Evolutionary conservation across 371 early-diverging fungal genomes (phyloP), one percentile per base, ranked within the genome.

Genomic region (Mucor plumbeus): DNA sequence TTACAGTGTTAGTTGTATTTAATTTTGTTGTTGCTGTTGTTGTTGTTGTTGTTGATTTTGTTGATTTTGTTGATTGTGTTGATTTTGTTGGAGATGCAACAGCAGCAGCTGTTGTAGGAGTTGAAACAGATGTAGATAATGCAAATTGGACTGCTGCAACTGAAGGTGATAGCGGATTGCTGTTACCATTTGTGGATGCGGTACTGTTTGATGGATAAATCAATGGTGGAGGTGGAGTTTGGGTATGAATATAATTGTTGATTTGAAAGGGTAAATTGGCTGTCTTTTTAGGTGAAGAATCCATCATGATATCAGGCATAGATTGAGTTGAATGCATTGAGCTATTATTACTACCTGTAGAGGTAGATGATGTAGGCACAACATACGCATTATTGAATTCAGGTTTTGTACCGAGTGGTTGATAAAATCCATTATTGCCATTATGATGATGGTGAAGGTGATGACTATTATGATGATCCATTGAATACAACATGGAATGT

Each of bases 251-350:
- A 61, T 65, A 61, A 60, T 61, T 61, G 41, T 67, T 63, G 40
- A 61, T 39, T 54, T 64, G 63, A 63, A 63, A 66, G 57, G 72
- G 70, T 70, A 71, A 67, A 64, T 59, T 67, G 54, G 53, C 13
- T 31, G 68, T 35, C 44, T 67, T 60, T 43, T 67, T 68, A 13
- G 70, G 65, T 19, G 70, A 70, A 50, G 50, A 57, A 62, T 71
- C 71, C 54, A 71, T 50, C 61, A 70, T 53, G 48, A 67, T 63
- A 47, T 74, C 75, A 40, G 76, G 72, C 61, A 75, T 70, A 36
- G 78, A 77, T 40, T 72, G 71, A 36, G 65, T 69, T 34, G 77
- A 77, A 55, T 78, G 79, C 76, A 78, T 71, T n/a, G 79, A 78
- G 21, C 71, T 76, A 33, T 78, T 76, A 40, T 71, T 71, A 64